A percentile compares a stretch with the other conserved stretches of the same genome.
Evolutionary conservation across 2,329 filamentous ascomycete species (phyloP).

Genomic region (Aspergillus glaucus): DNA sequence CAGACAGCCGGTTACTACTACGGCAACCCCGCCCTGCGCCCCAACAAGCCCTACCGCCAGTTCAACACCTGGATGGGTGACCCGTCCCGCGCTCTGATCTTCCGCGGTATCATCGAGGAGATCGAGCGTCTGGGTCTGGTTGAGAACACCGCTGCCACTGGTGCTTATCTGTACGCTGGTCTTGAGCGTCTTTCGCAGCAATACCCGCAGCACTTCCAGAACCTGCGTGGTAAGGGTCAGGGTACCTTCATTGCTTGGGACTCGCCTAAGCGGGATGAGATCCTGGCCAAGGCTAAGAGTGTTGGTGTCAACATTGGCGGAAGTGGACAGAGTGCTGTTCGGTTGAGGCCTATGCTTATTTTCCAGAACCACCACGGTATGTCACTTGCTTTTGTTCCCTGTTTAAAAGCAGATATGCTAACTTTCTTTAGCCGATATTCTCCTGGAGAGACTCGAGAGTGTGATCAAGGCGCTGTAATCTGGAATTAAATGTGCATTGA

Average conservation of each 20-base stretch:
- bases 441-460: slow-evolving; percentile 73
- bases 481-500: neutral
- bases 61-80: slow-evolving; percentile 99
- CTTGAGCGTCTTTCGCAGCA: slow-evolving; percentile 61
- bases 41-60: slow-evolving; percentile 90
- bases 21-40: slow-evolving; percentile 68
- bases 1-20: slow-evolving; percentile 93
- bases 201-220: slow-evolving; percentile 72
- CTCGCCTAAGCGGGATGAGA: slow-evolving; percentile 69
- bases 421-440: slow-evolving; percentile 56
- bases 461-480: slow-evolving; percentile 48
- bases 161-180: slow-evolving; percentile 68
- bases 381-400: slow-evolving; percentile 13
- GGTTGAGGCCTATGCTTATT: slow-evolving; percentile 81
- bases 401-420: slow-evolving; percentile 7
- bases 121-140: slow-evolving; percentile 73
- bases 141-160: slow-evolving; percentile 67
- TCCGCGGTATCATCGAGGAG: slow-evolving; percentile 79
- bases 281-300: slow-evolving; percentile 70
- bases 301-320: slow-evolving; percentile 85
- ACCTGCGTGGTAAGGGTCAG: slow-evolving; percentile 79
- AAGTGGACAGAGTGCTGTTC: slow-evolving; percentile 66
- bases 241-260: slow-evolving; percentile 94
- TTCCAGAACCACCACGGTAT: slow-evolving; percentile 81
- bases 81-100: slow-evolving; percentile 74